Percentiles rank a stretch among this genome's conserved stretches.
Evolutionary conservation across 768 basidiomycete genomes (phyloP).

Genomic region (Naematelia encephala): DNA sequence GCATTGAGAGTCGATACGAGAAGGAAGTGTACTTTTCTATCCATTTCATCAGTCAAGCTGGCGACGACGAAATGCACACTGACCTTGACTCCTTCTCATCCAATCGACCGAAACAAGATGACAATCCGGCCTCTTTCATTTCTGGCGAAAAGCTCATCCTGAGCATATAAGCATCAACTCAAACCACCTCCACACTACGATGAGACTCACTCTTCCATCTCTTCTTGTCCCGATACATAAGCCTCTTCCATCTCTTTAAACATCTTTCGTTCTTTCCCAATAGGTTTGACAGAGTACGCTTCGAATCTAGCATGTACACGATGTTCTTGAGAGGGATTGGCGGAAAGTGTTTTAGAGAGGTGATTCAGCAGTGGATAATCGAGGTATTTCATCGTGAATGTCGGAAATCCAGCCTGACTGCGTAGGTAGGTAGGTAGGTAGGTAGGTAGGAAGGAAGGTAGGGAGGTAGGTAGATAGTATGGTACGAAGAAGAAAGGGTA

Average conservation of each 20-base stretch:
- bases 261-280: slow-evolving; percentile 93
- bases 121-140: slow-evolving; percentile 66
- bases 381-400: slow-evolving; percentile 75
- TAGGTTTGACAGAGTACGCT: slow-evolving; percentile 96
- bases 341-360: slow-evolving; percentile 74
- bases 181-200: too few species aligned
- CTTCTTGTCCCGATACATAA: slow-evolving; percentile 68
- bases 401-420: too few species aligned
- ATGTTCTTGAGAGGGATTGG: slow-evolving; percentile 60
- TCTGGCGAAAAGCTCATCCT: slow-evolving; percentile 64
- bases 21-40: slow-evolving; percentile 83
- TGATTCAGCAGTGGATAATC: slow-evolving; percentile 74
- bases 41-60: not conserved
- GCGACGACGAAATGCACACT: slow-evolving; percentile 8
- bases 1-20: slow-evolving; percentile 95
- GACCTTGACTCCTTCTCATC: slow-evolving; percentile 57
- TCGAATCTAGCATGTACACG: slow-evolving; percentile 88
- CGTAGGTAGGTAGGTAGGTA: slow-evolving; percentile 3
- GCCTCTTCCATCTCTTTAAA: slow-evolving; percentile 86
- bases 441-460: not conserved
- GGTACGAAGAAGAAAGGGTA: not conserved
- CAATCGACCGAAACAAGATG: slow-evolving; percentile 82
- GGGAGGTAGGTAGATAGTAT: not conserved
- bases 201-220: slow-evolving; percentile 50
- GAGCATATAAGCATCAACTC: too few species aligned